Evolutionary conservation across 371 early-diverging fungal genomes (phyloP).

Genomic region (Smittium culicis): DNA sequence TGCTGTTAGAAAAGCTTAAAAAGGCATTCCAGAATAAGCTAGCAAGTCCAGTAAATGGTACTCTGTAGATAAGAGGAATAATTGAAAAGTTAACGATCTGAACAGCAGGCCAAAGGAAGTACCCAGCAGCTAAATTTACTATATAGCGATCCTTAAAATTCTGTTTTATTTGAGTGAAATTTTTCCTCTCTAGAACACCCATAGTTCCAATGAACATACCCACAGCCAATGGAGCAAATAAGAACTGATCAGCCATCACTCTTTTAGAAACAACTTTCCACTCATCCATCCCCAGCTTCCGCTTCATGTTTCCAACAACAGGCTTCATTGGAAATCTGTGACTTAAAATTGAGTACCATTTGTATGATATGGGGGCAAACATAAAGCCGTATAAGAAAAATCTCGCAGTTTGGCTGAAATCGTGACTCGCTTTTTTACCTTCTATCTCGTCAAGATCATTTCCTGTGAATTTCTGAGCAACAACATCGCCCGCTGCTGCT

Average conservation of each 20-base stretch:
- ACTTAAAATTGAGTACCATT: constrained; percentile 59
- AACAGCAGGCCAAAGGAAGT: constrained; percentile 64
- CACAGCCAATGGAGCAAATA: constrained; percentile 61
- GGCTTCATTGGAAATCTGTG: constrained; percentile 36
- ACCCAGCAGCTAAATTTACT: constrained; percentile 58
- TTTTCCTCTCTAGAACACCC: constrained; percentile 45
- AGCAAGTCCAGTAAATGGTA: constrained; percentile 58
- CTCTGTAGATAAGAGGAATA: constrained; percentile 52
- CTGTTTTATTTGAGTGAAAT: constrained; percentile 39
- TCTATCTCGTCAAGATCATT: constrained; percentile 18
- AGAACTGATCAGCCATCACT: constrained; percentile 47
- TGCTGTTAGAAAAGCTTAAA: constrained; percentile 37
- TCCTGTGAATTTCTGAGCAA: constrained; percentile 41
- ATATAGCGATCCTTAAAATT: constrained; percentile 42
- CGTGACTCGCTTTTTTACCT: constrained; percentile 18
- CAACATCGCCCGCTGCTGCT: constrained; percentile 48
- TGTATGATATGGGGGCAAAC: constrained; percentile 55
- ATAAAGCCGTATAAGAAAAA: constrained; percentile 58
- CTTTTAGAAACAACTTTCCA: constrained; percentile 30
- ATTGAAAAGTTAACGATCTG: constrained; percentile 64
- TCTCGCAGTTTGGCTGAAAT: constrained; percentile 21
- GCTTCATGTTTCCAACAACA: constrained; percentile 5
- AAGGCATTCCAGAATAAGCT: constrained; percentile 72
- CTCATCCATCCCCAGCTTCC: constrained; percentile 11
- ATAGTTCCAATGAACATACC: constrained; percentile 50